phyloP scores from a whole-genome alignment of 805 yeast species.

The Dipodascus albidus region DNA sequence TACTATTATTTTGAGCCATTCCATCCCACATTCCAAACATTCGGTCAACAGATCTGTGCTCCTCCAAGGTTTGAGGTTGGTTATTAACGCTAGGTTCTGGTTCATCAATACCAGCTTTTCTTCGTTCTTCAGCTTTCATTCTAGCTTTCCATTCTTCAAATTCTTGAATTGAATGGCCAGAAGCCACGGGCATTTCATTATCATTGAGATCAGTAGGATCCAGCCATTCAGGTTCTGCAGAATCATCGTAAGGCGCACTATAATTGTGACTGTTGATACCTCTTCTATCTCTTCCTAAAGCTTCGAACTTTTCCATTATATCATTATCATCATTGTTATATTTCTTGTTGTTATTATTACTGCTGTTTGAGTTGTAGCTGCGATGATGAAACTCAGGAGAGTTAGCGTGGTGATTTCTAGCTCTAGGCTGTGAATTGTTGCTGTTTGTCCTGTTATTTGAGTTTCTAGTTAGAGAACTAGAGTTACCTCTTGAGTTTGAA shows the following conservation, averaged over 20 bases:
- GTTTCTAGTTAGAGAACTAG: not conserved
- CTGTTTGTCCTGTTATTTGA: not conserved
- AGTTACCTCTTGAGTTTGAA: not conserved
- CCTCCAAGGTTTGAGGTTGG: not conserved
- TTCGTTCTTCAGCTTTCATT: slow-evolving; percentile 17
- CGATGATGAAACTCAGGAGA: not conserved
- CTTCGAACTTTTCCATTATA: not conserved
- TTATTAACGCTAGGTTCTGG: slow-evolving; percentile 6
- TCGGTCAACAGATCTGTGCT: slow-evolving; percentile 11
- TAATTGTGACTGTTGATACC: not conserved
- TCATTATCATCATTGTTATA: not conserved
- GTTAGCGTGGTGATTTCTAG: not conserved
- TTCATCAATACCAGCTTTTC: slow-evolving; percentile 13
- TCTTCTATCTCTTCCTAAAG: not conserved
- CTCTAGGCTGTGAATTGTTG: not conserved
- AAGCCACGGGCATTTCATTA: not conserved
- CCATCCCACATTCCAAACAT: slow-evolving; percentile 14
- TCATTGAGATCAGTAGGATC: not conserved
- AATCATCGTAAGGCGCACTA: not conserved
- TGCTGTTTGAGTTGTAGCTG: not conserved
- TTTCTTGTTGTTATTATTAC: not conserved
- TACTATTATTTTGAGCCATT: not conserved
- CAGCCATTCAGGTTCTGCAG: slow-evolving; percentile 3
- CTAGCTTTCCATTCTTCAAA: slow-evolving; percentile 24
- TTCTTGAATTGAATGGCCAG: slow-evolving; percentile 17